Evolutionary conservation across 768 basidiomycete species (phyloP), one percentile per base, ranked within the genome.

Genomic region (Tricholoma sp.): DNA sequence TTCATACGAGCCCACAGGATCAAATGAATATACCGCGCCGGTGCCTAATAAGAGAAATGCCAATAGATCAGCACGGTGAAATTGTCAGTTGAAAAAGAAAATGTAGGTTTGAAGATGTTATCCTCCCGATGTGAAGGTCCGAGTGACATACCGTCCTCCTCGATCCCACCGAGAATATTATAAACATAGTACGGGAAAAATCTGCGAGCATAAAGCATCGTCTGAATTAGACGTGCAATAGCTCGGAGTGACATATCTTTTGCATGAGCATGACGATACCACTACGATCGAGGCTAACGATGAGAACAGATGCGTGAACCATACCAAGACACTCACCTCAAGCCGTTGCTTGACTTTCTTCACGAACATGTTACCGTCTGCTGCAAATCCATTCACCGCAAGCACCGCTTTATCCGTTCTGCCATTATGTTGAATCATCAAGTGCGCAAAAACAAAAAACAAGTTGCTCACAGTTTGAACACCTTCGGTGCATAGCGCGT

Each of bases 161-260:
- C 94, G 60, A 97, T 92, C 45, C 94, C 94, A 52, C 93, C 92
- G 32, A 98, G 85, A 68, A 98, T 94, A 72, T 95, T 95, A 79
- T 92, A 95, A 31, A 96, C 89, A 72, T 96, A 99, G 80, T 90
- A 98, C 0, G 97, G 97, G 84, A 99, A 99, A 79, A 97, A 96
- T 53, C 96, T 87, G 61, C 89, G 88, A 39, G 82, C 89, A 71
- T 99, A 99, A 24, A 99, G 82, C 92, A 98, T 96, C 16, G 95
- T 97, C 72, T 98, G 96, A 57, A 99, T 95, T 66, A 99, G 81
- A 57, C 97, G 85, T n/a, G 97, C 97, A 68, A 99, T 97, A 22
- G 94, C 87, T 60, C 89, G 88, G 35, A 99, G 81, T n/a, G 93
- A 87, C 91, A 98, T 98, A 64, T 94, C 92, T 73, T 97, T 97